Percentiles rank a stretch among this genome's conserved stretches.
phyloP scores from a whole-genome alignment of 306 rosid genomes.

The Dryas alaskensis region DNA sequence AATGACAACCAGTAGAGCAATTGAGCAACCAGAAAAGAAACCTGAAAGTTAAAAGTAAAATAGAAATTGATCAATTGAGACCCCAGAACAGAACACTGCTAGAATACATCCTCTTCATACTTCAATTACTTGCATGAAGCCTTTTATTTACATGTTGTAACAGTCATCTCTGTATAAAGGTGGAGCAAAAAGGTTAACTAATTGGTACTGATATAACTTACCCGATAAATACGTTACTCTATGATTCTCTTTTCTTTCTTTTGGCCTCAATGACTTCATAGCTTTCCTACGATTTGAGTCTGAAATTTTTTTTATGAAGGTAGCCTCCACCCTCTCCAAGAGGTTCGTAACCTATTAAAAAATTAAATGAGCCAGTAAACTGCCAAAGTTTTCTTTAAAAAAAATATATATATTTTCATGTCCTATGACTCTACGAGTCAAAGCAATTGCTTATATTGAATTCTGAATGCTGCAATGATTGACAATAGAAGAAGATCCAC shows the following conservation, averaged over 20 bases:
- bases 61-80: conserved; percentile 7
- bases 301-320: conserved; percentile 55
- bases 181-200: not conserved
- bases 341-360: conserved; percentile 43
- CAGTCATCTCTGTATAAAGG: not conserved
- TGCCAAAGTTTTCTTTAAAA: too few species aligned
- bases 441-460: not conserved
- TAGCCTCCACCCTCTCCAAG: conserved; percentile 54
- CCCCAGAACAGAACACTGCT: not conserved
- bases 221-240: conserved; percentile 50
- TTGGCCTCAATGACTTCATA: conserved; percentile 49
- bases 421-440: not conserved
- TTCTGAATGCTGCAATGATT: not conserved
- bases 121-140: not conserved
- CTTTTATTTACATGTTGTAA: not conserved
- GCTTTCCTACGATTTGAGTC: conserved; percentile 51
- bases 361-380: not conserved
- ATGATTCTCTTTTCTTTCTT: conserved; percentile 38
- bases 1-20: conserved; percentile 52
- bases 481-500: conserved; percentile 3
- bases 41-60: conserved; percentile 35
- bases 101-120: conserved; percentile 5
- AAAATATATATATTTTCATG: not conserved
- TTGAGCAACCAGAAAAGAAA: conserved; percentile 61
- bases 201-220: conserved; percentile 9